Conservation (phyloP, 768 basidiomycete species). For the Peribolospora baueri region DNA sequence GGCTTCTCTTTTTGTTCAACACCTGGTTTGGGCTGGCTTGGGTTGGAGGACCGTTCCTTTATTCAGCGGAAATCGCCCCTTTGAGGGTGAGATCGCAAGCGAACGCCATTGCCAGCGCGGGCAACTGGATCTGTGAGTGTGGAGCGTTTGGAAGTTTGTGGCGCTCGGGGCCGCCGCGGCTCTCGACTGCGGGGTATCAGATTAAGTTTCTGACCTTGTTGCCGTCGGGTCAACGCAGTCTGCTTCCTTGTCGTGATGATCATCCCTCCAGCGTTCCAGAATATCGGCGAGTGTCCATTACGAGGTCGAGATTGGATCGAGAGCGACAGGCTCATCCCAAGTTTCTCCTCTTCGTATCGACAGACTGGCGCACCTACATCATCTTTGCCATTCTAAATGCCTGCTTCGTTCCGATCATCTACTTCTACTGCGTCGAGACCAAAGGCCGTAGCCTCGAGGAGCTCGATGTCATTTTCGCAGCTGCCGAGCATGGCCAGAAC, state of each 20-base stretch:
- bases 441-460: neutral
- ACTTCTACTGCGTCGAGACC: neutral
- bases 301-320: too few relatives aligned
- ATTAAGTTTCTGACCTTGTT: neutral
- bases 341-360: too few relatives aligned
- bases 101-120: neutral
- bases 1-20: neutral
- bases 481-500: neutral
- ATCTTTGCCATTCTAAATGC: neutral
- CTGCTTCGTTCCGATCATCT: neutral
- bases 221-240: neutral
- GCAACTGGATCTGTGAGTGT: neutral
- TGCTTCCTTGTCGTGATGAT: neutral
- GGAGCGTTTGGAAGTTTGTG: too few relatives aligned
- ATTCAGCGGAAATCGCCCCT: neutral
- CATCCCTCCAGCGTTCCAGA: neutral
- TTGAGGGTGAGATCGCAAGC: neutral
- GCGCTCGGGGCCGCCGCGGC: too few relatives aligned
- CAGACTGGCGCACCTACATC: neutral
- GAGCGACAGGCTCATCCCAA: too few relatives aligned
- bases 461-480: neutral
- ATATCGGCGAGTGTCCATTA: neutral
- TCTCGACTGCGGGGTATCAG: too few relatives aligned
- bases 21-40: neutral
- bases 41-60: neutral